These are phyloP conservation scores for Teratosphaeria zuluensis DNA, from an alignment of 2,329 filamentous ascomycete genomes.

Conservation along the genomic window DNA sequence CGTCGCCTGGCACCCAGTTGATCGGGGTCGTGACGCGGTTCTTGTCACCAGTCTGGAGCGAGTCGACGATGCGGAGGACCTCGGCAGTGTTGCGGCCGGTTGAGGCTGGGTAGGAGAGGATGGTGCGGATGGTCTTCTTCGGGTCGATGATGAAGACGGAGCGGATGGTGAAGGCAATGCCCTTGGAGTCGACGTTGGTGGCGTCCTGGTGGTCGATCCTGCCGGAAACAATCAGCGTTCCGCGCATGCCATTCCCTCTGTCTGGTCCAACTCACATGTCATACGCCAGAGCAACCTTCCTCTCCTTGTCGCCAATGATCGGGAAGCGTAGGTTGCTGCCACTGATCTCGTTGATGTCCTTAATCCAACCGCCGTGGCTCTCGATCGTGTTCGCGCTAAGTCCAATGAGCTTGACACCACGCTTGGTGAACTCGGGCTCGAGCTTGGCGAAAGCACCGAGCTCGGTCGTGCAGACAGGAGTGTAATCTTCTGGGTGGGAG, in stretches of 20 bases:
- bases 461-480: conserved; percentile 52
- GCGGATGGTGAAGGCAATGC: conserved; percentile 53
- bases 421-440: conserved; percentile 54
- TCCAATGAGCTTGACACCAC: conserved; percentile 53
- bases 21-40: conserved; percentile 52
- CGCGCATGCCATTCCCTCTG: not conserved
- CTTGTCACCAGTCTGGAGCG: conserved; percentile 49
- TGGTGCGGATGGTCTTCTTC: conserved; percentile 54
- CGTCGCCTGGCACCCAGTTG: conserved; percentile 50
- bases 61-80: conserved; percentile 43
- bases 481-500: conserved; percentile 57
- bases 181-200: conserved; percentile 49
- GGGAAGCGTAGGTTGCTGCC: conserved; percentile 40
- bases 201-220: conserved; percentile 45
- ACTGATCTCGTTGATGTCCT: conserved; percentile 44
- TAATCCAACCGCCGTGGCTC: conserved; percentile 43
- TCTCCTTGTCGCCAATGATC: conserved; percentile 45
- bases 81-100: conserved; percentile 48
- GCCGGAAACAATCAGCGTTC: not conserved
- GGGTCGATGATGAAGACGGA: conserved; percentile 58
- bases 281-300: conserved; percentile 42
- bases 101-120: conserved; percentile 53
- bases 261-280: conserved; percentile 35
- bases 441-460: conserved; percentile 55
- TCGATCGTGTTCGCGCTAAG: conserved; percentile 43